Percentiles rank a stretch among this genome's conserved stretches.
Evolutionary conservation across 164 flowering plant species (phyloP).

Genomic region (Aristolochia contorta): DNA sequence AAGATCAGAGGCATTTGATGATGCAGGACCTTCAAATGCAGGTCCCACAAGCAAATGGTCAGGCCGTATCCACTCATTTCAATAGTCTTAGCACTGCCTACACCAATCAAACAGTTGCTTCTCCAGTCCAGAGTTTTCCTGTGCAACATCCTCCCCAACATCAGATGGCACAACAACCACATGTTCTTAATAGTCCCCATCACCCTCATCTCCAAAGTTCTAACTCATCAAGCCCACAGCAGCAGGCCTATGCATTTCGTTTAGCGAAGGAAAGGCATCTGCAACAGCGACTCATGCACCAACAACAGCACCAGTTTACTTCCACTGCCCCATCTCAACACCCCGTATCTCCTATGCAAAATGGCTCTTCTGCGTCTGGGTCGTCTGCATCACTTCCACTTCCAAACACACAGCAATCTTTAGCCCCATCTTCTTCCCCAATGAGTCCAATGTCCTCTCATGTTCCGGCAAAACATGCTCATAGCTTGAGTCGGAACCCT

Average conservation of each 20-base stretch:
- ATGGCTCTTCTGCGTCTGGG: conserved; percentile 27
- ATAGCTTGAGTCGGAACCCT: conserved; percentile 32
- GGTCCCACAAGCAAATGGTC: conserved; percentile 54
- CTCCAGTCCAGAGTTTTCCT: conserved; percentile 50
- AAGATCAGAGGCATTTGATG: conserved; percentile 68
- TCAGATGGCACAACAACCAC: conserved; percentile 53
- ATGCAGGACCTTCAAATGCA: conserved; percentile 71
- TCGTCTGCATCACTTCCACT: conserved; percentile 28
- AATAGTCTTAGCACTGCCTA: conserved; percentile 49
- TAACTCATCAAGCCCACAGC: conserved; percentile 36
- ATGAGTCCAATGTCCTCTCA: conserved; percentile 47
- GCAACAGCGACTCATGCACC: conserved; percentile 38
- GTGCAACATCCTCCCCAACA: conserved; percentile 63
- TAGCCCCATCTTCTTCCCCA: conserved; percentile 43
- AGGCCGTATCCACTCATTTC: conserved; percentile 40
- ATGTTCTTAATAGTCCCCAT: conserved; percentile 40
- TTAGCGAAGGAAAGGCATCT: conserved; percentile 73
- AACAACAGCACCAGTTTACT: conserved; percentile 27
- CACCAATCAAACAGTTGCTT: conserved; percentile 50
- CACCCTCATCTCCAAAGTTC: conserved; percentile 61
- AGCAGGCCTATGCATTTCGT: conserved; percentile 54
- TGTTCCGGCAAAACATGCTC: conserved; percentile 55
- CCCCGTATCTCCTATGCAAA: conserved; percentile 53
- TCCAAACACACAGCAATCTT: conserved; percentile 13
- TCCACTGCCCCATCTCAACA: conserved; percentile 39